Conservation (phyloP, 2,329 filamentous ascomycete genomes). For the Penicillium corylophilum region DNA sequence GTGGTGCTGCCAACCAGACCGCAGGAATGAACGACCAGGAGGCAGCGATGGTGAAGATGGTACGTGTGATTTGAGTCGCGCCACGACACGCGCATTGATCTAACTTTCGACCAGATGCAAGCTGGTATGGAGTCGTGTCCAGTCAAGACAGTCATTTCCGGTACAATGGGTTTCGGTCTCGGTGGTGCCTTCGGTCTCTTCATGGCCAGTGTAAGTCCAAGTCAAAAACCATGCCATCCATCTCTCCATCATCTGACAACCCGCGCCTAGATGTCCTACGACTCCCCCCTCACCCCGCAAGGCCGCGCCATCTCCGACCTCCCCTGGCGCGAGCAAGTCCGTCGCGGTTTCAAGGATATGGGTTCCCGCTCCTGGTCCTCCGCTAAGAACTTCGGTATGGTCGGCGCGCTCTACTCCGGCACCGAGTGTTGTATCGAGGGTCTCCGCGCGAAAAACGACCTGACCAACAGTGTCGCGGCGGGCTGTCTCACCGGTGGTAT, state of each 20-base stretch:
- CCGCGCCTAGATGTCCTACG: conserved; percentile 82
- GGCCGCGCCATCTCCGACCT: conserved; percentile 61
- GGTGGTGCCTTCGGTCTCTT: conserved; percentile 94
- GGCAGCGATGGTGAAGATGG: conserved; percentile 49
- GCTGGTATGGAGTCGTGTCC: conserved; percentile 87
- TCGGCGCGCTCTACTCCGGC: conserved; percentile 85
- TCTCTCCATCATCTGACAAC: neutral
- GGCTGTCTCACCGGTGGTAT: conserved; percentile 91
- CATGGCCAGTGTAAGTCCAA: conserved; percentile 81
- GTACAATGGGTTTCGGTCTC: conserved; percentile 89
- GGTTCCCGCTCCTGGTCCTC: conserved; percentile 76
- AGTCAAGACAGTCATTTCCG: conserved; percentile 83
- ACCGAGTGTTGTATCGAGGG: conserved; percentile 97
- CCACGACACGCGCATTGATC: neutral
- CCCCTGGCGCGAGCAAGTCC: conserved; percentile 79
- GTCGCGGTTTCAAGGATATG: conserved; percentile 91
- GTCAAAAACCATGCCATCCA: conserved; percentile 33
- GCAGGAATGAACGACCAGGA: conserved; percentile 49
- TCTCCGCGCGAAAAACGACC: conserved; percentile 83
- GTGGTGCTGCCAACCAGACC: conserved; percentile 24
- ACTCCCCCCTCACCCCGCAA: conserved; percentile 73
- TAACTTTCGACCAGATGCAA: conserved; percentile 62
- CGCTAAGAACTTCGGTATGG: conserved; percentile 92
- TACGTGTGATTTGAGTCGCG: conserved; percentile 21
- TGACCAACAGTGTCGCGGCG: conserved; percentile 80